Percentiles rank a stretch among this genome's conserved stretches.
These are phyloP conservation scores for Malassezia nana DNA, from an alignment of 1,284 basidiomycete species.

Conservation along the genomic window DNA sequence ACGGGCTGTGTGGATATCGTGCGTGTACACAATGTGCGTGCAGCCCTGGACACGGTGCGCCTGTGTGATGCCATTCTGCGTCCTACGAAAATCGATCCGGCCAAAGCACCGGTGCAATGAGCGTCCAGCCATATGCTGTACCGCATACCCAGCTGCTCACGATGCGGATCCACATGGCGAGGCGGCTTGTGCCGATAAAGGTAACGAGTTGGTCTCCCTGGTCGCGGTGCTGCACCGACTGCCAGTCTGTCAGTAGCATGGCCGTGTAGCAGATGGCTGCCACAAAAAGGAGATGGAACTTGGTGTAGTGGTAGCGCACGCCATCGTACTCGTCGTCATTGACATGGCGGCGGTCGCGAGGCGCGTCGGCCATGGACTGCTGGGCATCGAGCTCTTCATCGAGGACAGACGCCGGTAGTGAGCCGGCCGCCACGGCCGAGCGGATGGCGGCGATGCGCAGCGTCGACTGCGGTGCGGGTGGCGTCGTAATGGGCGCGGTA, in stretches of 20 bases:
- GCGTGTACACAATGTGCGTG: slow-evolving; percentile 70
- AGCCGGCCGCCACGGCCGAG: slow-evolving; percentile 88
- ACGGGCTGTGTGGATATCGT: slow-evolving; percentile 62
- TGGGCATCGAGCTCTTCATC: slow-evolving; percentile 57
- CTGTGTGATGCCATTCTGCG: slow-evolving; percentile 53
- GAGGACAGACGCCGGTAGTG: slow-evolving; percentile 83
- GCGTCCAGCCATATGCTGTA: slow-evolving; percentile 25
- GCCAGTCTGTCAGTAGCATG: slow-evolving; percentile 96
- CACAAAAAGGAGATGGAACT: slow-evolving; percentile 96
- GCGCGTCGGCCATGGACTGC: slow-evolving; percentile 60
- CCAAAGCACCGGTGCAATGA: slow-evolving; percentile 6
- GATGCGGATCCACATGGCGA: slow-evolving; percentile 98
- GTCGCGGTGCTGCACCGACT: slow-evolving; percentile 32
- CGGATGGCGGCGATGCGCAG: slow-evolving; percentile 87
- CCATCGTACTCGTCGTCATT: slow-evolving; percentile 87
- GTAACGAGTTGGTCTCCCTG: slow-evolving; percentile 57
- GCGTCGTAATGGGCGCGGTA: slow-evolving; percentile 54
- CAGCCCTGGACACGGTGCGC: slow-evolving; percentile 58
- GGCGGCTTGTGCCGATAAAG: slow-evolving; percentile 85
- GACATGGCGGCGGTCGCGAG: slow-evolving; percentile 53
- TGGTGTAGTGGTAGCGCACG: slow-evolving; percentile 97
- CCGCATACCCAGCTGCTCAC: slow-evolving; percentile 63
- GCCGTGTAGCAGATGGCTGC: slow-evolving; percentile 96
- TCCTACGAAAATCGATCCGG: slow-evolving; percentile 13
- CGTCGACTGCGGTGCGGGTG: slow-evolving; percentile 73